Evolutionary conservation across 148 eudicot genomes (phyloP), one percentile per base, ranked within the genome.

Genomic region (Fagopyrum homotropicum): DNA sequence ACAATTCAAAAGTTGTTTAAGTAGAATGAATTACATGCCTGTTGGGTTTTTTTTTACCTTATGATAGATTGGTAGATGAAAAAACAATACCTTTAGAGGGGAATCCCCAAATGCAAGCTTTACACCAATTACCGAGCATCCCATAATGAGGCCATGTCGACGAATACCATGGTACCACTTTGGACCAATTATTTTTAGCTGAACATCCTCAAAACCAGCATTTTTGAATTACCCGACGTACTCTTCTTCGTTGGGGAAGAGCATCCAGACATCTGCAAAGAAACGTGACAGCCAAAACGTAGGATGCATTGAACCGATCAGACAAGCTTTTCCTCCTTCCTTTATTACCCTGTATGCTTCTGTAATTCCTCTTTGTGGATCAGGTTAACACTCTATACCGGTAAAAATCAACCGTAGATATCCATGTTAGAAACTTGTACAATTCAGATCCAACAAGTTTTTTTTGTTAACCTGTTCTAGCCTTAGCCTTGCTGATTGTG

Each of bases 311-410:
- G 98, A 97, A 81, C 97, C 97, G 40, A 95, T 95, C 70, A 95
- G 2, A 75, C 98, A 95, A 5, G 97, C 97, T 83, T 95, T 95
- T 30, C 98, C 98, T 69, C 96, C 96, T 30, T 81, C 75, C 75
- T 91, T 95, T 73, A 95, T 35, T 50, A 95, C 98, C 79, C 98
- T 89, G 86, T 95, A 95, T 75, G 98, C 98, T 84, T 95, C 98
- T 84, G 75, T 91, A 83, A 95, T 92, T 75, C 98, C 98, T 66
- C 98, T 86, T 76, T 95, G 98, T 43, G 98, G 98, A 78, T 95
- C 98, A 45, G 98, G 97, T 97, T 97, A 95, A 83, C 91, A 92
- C 85, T 95, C 98, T 29, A 95, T 95, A 74, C 98, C 90, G 83
- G 61, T 48, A 44, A 47, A 22, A 35, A 35, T 57, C 52, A 78